Evolutionary conservation across 108 stramenopile species (phyloP).

Genomic region (Skeletonema costatum): DNA sequence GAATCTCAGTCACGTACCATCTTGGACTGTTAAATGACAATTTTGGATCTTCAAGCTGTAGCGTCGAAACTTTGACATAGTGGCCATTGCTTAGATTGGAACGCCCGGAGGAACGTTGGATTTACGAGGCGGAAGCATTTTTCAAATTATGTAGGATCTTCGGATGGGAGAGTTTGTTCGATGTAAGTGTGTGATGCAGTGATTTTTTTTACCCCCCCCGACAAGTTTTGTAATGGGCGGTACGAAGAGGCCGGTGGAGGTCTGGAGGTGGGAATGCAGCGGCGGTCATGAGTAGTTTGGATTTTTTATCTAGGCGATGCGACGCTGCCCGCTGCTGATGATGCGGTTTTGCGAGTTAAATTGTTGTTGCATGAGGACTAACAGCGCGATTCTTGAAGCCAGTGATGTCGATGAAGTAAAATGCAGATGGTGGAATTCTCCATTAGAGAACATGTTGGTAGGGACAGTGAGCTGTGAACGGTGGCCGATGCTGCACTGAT

Average conservation of each 20-base stretch:
- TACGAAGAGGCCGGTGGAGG: not conserved
- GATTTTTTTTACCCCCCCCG: too few relatives aligned
- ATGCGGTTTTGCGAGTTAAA: not conserved
- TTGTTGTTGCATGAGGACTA: not conserved
- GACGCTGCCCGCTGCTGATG: not conserved
- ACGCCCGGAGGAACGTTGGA: slow-evolving; percentile 29
- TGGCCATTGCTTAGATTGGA: slow-evolving; percentile 85
- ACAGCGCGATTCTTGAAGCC: not conserved
- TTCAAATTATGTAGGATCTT: slow-evolving; percentile 19
- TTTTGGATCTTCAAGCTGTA: slow-evolving; percentile 56
- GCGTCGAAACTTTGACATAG: slow-evolving; percentile 75
- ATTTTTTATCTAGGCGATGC: not conserved
- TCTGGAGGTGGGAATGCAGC: not conserved
- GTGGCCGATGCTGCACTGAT: not conserved
- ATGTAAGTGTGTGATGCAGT: slow-evolving; percentile 28
- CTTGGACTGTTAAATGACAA: slow-evolving; percentile 55
- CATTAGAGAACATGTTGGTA: not conserved
- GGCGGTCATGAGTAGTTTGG: not conserved
- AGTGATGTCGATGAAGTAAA: not conserved
- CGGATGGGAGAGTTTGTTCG: slow-evolving; percentile 19
- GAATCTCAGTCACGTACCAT: slow-evolving; percentile 48
- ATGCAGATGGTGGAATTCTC: not conserved
- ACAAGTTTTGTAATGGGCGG: slow-evolving; percentile 16
- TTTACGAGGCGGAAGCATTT: not conserved
- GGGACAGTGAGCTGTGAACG: not conserved